These are phyloP conservation scores for Marsdenia floribunda DNA, from an alignment of 257 asterid genomes.

Conservation along the genomic window DNA sequence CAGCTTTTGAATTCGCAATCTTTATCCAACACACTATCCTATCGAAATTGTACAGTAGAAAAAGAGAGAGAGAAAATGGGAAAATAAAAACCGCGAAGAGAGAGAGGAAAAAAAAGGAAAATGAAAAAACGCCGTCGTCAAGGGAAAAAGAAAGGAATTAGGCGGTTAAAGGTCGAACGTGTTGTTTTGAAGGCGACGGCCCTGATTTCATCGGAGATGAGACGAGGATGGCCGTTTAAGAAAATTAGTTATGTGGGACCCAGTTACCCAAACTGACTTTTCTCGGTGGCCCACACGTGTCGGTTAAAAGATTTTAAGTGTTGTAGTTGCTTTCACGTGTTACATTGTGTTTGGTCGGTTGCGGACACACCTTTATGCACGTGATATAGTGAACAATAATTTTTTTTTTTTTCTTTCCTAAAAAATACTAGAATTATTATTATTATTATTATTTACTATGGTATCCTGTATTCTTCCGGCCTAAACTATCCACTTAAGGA, in stretches of 20 bases:
- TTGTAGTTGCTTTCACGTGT: slow-evolving; percentile 15
- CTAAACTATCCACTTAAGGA: no score
- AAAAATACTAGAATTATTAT: no score
- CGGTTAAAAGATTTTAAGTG: background rate
- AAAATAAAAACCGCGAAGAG: background rate
- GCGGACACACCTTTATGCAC: background rate
- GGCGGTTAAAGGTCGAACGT: slow-evolving; percentile 4
- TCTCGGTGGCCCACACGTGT: background rate
- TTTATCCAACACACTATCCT: background rate
- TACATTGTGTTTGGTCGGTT: slow-evolving; percentile 2
- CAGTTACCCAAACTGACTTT: background rate
- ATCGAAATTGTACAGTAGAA: background rate
- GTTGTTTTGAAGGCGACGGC: slow-evolving; percentile 6
- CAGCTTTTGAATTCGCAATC: background rate
- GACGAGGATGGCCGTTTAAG: background rate
- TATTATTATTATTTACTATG: no score
- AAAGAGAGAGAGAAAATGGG: background rate
- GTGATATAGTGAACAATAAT: background rate
- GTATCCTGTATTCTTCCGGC: no score
- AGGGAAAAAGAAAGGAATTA: background rate
- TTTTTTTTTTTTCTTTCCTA: no score
- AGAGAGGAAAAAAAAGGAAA: background rate
- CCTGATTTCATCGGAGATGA: background rate
- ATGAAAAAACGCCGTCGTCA: background rate
- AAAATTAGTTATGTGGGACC: slow-evolving; percentile 17